Percentiles rank a stretch among this genome's conserved stretches.
Conservation (phyloP, 31 red algal species). For the Porphyra umbilicalis region DNA sequence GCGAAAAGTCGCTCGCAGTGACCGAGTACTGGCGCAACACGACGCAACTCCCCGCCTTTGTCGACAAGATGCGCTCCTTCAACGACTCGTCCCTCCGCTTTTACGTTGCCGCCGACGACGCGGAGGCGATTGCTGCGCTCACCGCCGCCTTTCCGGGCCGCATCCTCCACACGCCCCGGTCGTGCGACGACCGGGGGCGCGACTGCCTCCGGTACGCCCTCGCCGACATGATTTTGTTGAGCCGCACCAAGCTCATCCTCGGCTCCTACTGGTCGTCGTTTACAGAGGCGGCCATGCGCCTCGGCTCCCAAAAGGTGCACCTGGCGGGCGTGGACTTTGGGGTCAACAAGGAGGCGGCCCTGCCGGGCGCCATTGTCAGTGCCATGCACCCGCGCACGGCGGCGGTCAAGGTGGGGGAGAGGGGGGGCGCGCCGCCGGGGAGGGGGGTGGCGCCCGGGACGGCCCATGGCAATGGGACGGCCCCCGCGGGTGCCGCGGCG, state of each 20-base stretch:
- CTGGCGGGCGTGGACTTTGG: conserved; percentile 58
- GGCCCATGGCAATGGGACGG: not conserved
- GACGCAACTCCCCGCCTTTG: conserved; percentile 32
- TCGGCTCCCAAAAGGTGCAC: conserved; percentile 26
- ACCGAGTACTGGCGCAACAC: conserved; percentile 57
- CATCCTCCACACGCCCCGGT: conserved; percentile 18
- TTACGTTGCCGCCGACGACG: conserved; percentile 65
- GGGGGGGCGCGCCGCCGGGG: too few relatives aligned
- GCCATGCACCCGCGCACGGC: not conserved
- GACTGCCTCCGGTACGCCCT: conserved; percentile 58
- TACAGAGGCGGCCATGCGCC: conserved; percentile 60
- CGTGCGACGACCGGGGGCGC: conserved; percentile 56
- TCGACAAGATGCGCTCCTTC: conserved; percentile 31
- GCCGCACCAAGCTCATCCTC: conserved; percentile 40
- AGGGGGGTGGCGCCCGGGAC: not conserved
- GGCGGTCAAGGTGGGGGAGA: too few relatives aligned
- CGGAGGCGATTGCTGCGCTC: conserved; percentile 6
- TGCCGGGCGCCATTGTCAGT: not conserved
- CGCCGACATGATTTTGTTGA: conserved; percentile 59
- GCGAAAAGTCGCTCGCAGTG: conserved; percentile 10
- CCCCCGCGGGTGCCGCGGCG: not conserved
- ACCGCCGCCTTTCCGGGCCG: conserved; percentile 16
- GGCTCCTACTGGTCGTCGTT: conserved; percentile 74
- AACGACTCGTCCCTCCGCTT: conserved; percentile 21
- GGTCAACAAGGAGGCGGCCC: not conserved